Evolutionary conservation across 768 basidiomycete genomes (phyloP).

Genomic region (Tylopilus subfusipes): DNA sequence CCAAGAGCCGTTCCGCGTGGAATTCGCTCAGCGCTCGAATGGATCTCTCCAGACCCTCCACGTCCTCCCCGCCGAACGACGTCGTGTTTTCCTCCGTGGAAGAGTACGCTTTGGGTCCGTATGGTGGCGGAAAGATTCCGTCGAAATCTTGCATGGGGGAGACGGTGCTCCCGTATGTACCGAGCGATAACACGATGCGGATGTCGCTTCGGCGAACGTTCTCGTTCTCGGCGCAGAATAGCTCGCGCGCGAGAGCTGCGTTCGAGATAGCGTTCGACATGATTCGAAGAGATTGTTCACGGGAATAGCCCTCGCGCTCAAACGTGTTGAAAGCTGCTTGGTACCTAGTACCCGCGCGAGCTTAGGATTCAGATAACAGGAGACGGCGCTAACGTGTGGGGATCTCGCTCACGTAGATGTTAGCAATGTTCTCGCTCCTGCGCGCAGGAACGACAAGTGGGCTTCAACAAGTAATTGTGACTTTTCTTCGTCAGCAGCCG

Average conservation of each 20-base stretch:
- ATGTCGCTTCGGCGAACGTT: slow-evolving; percentile 23
- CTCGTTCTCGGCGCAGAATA: slow-evolving; percentile 30
- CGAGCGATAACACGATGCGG: slow-evolving; percentile 65
- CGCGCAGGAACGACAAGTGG: slow-evolving; percentile 59
- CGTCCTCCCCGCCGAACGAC: slow-evolving; percentile 35
- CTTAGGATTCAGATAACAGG: neutral
- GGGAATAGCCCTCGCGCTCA: slow-evolving; percentile 45
- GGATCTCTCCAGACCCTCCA: slow-evolving; percentile 35
- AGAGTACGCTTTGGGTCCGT: slow-evolving; percentile 52
- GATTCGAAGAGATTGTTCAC: slow-evolving; percentile 39
- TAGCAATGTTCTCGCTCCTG: slow-evolving; percentile 63
- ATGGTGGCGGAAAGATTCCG: slow-evolving; percentile 74
- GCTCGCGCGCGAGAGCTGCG: slow-evolving; percentile 44
- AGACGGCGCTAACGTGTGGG: neutral
- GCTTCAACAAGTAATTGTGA: slow-evolving; percentile 44
- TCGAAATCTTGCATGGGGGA: slow-evolving; percentile 67
- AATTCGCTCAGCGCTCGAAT: slow-evolving; percentile 55
- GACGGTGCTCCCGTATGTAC: slow-evolving; percentile 70
- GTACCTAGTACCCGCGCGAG: slow-evolving; percentile 46
- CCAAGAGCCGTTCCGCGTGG: slow-evolving; percentile 57
- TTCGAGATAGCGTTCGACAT: slow-evolving; percentile 54
- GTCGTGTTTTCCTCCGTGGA: slow-evolving; percentile 38
- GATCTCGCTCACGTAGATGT: slow-evolving; percentile 59
- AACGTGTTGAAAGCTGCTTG: slow-evolving; percentile 61
- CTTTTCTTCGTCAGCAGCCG: slow-evolving; percentile 50